Conservation (phyloP, 768 basidiomycete genomes). For the Terana coerulea region DNA sequence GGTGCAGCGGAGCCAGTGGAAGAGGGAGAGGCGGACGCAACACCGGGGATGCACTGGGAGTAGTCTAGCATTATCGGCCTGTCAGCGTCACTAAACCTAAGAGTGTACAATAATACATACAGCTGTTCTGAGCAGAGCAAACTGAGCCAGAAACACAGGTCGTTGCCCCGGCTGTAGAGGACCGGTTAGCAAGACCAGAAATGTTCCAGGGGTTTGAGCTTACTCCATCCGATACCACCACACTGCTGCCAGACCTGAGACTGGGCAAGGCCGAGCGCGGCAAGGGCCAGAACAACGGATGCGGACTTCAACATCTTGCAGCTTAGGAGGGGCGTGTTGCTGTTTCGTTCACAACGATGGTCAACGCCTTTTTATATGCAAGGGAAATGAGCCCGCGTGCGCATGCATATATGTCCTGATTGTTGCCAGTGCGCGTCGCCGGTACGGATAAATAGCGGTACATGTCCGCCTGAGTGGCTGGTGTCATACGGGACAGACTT, state of each 20-base stretch:
- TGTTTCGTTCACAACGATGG: too few relatives aligned
- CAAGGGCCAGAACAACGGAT: constrained; percentile 19
- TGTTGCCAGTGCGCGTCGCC: not conserved
- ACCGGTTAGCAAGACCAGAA: too few relatives aligned
- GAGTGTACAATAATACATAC: constrained; percentile 11
- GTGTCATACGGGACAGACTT: not conserved
- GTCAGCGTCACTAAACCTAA: not conserved
- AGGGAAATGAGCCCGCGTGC: too few relatives aligned
- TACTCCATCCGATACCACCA: constrained; percentile 27
- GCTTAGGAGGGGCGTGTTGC: too few relatives aligned
- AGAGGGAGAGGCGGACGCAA: constrained; percentile 8
- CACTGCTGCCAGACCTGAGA: constrained; percentile 25
- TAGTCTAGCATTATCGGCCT: constrained; percentile 23
- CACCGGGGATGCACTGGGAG: constrained; percentile 28
- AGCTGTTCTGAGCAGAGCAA: constrained; percentile 24
- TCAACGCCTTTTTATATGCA: not conserved
- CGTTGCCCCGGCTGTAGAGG: constrained; percentile 21
- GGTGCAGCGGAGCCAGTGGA: constrained; percentile 9
- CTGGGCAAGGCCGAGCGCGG: constrained; percentile 21
- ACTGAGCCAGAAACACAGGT: constrained; percentile 26
- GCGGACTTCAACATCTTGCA: constrained; percentile 20
- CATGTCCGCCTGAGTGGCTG: not conserved
- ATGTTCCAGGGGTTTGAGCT: not conserved
- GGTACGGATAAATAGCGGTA: constrained; percentile 9
- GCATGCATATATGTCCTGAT: too few relatives aligned